Conservation (phyloP, 1,284 basidiomycete species). For the Rugosomyces carneus region DNA sequence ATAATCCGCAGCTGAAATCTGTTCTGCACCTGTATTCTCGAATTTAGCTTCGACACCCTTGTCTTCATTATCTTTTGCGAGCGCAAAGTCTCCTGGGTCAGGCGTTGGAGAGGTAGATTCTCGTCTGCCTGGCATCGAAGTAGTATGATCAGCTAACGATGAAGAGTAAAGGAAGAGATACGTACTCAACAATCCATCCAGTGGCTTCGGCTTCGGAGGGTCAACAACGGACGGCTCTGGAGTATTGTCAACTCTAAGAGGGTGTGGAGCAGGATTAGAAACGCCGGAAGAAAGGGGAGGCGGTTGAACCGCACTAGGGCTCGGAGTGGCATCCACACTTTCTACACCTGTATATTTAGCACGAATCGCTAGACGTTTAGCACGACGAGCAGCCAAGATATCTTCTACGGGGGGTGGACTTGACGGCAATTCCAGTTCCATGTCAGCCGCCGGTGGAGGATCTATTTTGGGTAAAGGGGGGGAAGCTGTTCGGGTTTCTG, state of each 20-base stretch:
- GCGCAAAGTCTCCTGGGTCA: constrained; percentile 47
- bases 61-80: constrained; percentile 55
- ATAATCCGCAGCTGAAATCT: constrained; percentile 89
- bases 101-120: constrained; percentile 53
- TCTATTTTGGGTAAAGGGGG: constrained; percentile 20
- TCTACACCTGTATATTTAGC: constrained; percentile 67
- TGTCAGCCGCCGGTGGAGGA: constrained; percentile 33
- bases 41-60: constrained; percentile 26
- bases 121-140: constrained; percentile 32
- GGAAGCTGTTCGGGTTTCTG: constrained; percentile 17
- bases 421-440: constrained; percentile 53
- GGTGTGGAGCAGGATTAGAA: constrained; percentile 59
- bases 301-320: constrained; percentile 67
- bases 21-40: constrained; percentile 50
- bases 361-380: constrained; percentile 78
- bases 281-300: constrained; percentile 47
- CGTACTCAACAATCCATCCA: constrained; percentile 24
- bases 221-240: constrained; percentile 19
- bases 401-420: constrained; percentile 64
- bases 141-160: neutral
- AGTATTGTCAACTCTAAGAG: constrained; percentile 38
- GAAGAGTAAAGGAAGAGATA: constrained; percentile 2
- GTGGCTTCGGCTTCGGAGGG: constrained; percentile 7
- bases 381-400: constrained; percentile 71
- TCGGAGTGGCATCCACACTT: constrained; percentile 43